Conservation (phyloP, 805 yeast genomes). For the Candida chauliodis region DNA sequence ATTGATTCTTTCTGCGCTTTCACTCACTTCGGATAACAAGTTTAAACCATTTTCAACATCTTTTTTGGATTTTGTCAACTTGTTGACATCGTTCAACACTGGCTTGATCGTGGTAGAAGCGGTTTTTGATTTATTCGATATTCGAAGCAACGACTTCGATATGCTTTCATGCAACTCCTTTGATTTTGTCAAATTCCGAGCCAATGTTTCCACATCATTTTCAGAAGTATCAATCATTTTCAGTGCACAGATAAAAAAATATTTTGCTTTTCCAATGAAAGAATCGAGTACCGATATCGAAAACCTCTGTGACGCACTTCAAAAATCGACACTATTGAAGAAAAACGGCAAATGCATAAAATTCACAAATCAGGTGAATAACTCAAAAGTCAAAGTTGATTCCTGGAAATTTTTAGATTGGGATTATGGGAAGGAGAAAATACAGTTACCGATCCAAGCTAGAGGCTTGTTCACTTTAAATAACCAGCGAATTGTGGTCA, state of each 20-base stretch:
- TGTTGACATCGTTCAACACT: conserved; percentile 58
- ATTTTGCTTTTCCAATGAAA: conserved; percentile 5
- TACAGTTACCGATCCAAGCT: conserved; percentile 66
- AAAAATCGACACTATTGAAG: conserved; percentile 14
- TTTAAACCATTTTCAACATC: conserved; percentile 56
- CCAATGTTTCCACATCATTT: conserved; percentile 79
- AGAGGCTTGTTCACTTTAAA: conserved; percentile 73
- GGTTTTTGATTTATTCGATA: conserved; percentile 49
- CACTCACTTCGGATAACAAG: conserved; percentile 50
- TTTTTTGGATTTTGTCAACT: conserved; percentile 49
- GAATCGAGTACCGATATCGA: conserved; percentile 13
- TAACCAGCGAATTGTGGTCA: conserved; percentile 50
- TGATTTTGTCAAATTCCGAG: conserved; percentile 64
- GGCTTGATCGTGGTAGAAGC: conserved; percentile 71
- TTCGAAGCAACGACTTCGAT: conserved; percentile 48
- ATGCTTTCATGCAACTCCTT: conserved; percentile 54
- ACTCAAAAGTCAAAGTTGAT: conserved; percentile 8
- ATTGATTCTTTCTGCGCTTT: conserved; percentile 43
- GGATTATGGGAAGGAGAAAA: conserved; percentile 64
- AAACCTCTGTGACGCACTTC: conserved; percentile 18
- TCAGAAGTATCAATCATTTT: conserved; percentile 55
- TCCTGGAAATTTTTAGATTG: conserved; percentile 89
- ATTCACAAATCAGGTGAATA: conserved; percentile 11
- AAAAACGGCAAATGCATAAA: conserved; percentile 21
- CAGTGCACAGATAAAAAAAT: too few species aligned